Evolutionary conservation across 2,329 filamentous ascomycete genomes (phyloP), one percentile per base, ranked within the genome.

Genomic region (Dendryphion nanum): DNA sequence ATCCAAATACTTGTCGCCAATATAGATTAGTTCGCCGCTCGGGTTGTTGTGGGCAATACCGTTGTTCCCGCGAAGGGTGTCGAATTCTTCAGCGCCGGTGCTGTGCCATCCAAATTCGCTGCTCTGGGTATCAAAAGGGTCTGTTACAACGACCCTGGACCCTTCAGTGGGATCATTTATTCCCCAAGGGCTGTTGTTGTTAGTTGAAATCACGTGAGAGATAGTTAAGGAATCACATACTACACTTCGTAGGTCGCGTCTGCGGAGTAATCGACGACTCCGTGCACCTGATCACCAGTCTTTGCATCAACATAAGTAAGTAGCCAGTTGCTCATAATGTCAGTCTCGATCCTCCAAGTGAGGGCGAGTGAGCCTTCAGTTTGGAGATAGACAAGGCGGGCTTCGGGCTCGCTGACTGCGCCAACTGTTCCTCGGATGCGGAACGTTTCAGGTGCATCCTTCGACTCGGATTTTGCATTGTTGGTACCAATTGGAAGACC

Each of bases 271-370:
- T 82, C 75, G 17, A 78, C 71, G 15, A 79, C 76, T 35, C 72
- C 76, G 33, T 76, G 65, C 6, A 82, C 51, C 32, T 74, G 58
- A 15, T 69, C 65, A 20, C 69, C 71, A 35, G 66, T 67, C 4
- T 59, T 55, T 4, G 76, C 75, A 35, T 81, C 73, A 20, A 81
- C 70, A 48, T 81, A 82, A 2, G 75, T 74, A 29, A 79, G 58
- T n/a, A 81, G 69, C 77, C 77, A 82, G 61, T 80, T 77, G 42
- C 74, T 70, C 6, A 67, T 42, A 28, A 79, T 59, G 40, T 81
- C 76, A 2, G 77, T 81, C 68, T 81, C 77, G 8, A 82, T 66
- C 51, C 77, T 67, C 78, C 78, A 82, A 0, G 74, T 66, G 15
- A 81, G 64, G 5, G 67, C 68, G 4, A 82, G 64, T 2, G 51